Evolutionary conservation across 176 grass and related monocot genomes (phyloP), one percentile per base, ranked within the genome.

Genomic region (Panicum miliaceum): DNA sequence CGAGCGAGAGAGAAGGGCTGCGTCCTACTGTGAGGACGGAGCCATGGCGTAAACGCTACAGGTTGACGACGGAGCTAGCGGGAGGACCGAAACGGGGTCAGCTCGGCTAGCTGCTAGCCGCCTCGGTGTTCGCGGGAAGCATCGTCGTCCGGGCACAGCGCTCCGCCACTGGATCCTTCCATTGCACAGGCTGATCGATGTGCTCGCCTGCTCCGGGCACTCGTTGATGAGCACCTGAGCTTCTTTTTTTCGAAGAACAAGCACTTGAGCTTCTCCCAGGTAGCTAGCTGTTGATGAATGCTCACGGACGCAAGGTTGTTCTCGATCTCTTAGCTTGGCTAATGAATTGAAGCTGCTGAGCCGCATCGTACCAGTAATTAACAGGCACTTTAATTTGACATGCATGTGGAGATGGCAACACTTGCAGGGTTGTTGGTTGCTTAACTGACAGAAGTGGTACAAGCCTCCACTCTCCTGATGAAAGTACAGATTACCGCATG

Each of bases 21-120:
- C 84, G 75, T 38, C 8, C 22, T 78, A 71, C 84, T 73, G 68
- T 83, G 27, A 35, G 36, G 4, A 9, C 32, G 37, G 65, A 68
- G 66, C 63, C 20, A 67, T 67, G 29, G 32, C 62, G 62, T 8
- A 36, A 16, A 8, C 18, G 64, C 64, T 38, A 66, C 64, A 37
- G 64, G 29, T 26, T 3, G 60, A 62, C 12, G n/a, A 53, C 51
- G 51, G 51, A 53, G 45, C 12, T 10, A 47, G 56, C 22, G 62
- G 12, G 12, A 25, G 58, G 15, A 9, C 3, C 14, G 56, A 60
- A 60, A 60, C 57, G 57, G 59, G 59, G 57, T 60, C 57, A 60
- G 57, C 57, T 12, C 26, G 26, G 57, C 7, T 6, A 56, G 47
- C 16, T 20, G 51, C 54, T 6, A 53, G 51, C 4, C 7, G 51